Evolutionary conservation across 108 stramenopile species (phyloP).

Genomic region (Aureococcus anophagefferens): DNA sequence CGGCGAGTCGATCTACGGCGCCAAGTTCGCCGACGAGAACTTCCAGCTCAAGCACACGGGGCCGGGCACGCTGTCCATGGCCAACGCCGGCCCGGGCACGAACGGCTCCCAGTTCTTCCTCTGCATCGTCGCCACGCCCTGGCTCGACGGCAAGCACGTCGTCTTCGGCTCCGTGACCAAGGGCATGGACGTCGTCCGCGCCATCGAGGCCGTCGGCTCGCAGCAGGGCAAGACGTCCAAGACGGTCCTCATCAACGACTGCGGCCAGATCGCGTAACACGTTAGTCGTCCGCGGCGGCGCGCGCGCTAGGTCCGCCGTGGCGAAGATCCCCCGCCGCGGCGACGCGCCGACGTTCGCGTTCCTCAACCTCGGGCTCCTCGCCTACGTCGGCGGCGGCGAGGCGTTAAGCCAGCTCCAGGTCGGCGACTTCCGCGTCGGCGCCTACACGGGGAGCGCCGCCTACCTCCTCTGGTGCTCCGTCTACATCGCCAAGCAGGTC

Average conservation of each 20-base stretch:
- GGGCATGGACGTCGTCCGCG: constrained; percentile 46
- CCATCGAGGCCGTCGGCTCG: constrained; percentile 37
- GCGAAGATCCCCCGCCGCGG: background rate
- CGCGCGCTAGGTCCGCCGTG: too few relatives aligned
- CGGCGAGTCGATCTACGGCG: too few relatives aligned
- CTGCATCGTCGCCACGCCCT: constrained; percentile 52
- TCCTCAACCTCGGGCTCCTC: constrained; percentile 83
- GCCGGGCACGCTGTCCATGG: too few relatives aligned
- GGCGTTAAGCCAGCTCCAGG: constrained; percentile 44
- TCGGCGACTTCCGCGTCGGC: background rate
- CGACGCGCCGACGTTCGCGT: constrained; percentile 88
- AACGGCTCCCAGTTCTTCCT: constrained; percentile 78
- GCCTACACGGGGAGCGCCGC: constrained; percentile 50
- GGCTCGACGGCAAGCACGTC: constrained; percentile 78
- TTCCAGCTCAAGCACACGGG: constrained; percentile 49
- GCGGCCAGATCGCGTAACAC: too few relatives aligned
- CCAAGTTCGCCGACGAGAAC: constrained; percentile 72
- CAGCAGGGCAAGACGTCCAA: constrained; percentile 1
- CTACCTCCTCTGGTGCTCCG: constrained; percentile 57
- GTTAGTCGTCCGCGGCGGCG: background rate
- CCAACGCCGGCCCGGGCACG: too few relatives aligned
- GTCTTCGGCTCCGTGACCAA: constrained; percentile 65
- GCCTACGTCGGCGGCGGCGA: constrained; percentile 80
- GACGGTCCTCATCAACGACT: constrained; percentile 3
- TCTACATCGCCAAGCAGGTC: constrained; percentile 69